These are phyloP conservation scores for Aureobasidium pullulans DNA, from an alignment of 2,329 filamentous ascomycete genomes.

Conservation along the genomic window DNA sequence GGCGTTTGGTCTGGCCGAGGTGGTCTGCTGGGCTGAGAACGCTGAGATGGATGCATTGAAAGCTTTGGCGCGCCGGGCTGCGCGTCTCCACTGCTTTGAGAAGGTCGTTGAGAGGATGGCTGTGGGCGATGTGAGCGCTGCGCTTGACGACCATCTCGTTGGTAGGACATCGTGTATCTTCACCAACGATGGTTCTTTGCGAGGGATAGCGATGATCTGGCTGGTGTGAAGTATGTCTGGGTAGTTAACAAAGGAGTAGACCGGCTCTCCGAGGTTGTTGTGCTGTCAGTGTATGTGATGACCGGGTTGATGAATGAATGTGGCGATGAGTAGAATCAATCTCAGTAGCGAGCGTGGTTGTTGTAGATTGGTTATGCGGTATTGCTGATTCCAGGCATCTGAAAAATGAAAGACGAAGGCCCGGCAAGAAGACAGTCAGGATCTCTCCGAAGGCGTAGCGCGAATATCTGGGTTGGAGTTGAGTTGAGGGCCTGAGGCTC, in stretches of 20 bases:
- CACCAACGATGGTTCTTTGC: neutral
- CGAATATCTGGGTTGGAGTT: neutral
- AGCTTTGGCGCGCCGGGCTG: neutral
- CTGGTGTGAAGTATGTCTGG: neutral
- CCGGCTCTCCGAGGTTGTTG: neutral
- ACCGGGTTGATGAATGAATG: neutral
- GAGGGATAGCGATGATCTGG: neutral
- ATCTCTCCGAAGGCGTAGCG: neutral
- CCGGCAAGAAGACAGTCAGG: too few relatives aligned
- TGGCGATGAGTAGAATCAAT: neutral
- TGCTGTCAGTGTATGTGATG: neutral
- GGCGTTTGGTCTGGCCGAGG: conserved; percentile 19
- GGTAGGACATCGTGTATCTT: neutral
- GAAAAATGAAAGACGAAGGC: neutral
- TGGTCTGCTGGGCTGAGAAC: conserved; percentile 23
- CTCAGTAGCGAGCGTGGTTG: neutral
- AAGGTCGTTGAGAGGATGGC: neutral
- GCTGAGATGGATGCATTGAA: neutral
- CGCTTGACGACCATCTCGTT: neutral
- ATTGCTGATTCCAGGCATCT: neutral
- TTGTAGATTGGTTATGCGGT: neutral
- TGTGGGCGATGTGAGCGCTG: neutral
- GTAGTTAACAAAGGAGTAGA: neutral
- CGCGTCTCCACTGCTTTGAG: neutral
- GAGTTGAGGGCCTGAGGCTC: neutral